These are phyloP conservation scores for Artemisia annua DNA, from an alignment of 129 eudicot genomes.

Conservation along the genomic window DNA sequence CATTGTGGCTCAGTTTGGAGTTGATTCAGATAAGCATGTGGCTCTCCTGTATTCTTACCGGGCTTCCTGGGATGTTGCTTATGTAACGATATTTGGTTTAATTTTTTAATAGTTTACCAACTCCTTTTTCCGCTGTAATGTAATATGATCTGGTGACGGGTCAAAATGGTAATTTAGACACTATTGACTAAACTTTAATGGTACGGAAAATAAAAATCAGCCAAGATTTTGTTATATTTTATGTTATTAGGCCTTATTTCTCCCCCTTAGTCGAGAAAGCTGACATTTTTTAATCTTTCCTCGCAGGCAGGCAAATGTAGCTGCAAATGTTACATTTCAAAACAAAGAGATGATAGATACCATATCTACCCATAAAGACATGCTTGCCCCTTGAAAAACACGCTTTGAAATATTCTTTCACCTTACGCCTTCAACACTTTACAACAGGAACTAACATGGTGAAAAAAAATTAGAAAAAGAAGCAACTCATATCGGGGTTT, in stretches of 20 bases:
- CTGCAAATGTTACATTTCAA: conserved; percentile 41
- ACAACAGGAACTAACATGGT: conserved; percentile 47
- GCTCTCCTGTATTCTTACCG: conserved; percentile 55
- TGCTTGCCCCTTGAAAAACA: conserved; percentile 77
- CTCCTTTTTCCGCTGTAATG: too few species aligned
- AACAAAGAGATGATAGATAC: conserved; percentile 37
- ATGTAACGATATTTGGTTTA: background rate
- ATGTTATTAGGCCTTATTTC: too few species aligned
- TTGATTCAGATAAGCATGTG: conserved; percentile 65
- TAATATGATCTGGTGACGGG: too few species aligned
- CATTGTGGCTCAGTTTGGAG: conserved; percentile 58
- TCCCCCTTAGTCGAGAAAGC: background rate
- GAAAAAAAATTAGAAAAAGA: too few species aligned
- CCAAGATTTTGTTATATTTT: too few species aligned
- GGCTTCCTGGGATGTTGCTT: conserved; percentile 59
- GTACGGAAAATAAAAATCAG: too few species aligned
- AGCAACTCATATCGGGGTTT: too few species aligned
- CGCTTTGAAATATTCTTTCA: conserved; percentile 54
- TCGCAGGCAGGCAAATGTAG: conserved; percentile 44
- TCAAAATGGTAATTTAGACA: too few species aligned
- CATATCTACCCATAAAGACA: conserved; percentile 47
- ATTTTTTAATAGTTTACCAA: too few species aligned
- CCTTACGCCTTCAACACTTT: conserved; percentile 59
- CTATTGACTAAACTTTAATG: too few species aligned
- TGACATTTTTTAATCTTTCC: conserved; percentile 15